A percentile compares a stretch with the other conserved stretches of the same genome.
phyloP scores from a whole-genome alignment of 768 basidiomycete genomes.

The Termitomyces sp. region DNA sequence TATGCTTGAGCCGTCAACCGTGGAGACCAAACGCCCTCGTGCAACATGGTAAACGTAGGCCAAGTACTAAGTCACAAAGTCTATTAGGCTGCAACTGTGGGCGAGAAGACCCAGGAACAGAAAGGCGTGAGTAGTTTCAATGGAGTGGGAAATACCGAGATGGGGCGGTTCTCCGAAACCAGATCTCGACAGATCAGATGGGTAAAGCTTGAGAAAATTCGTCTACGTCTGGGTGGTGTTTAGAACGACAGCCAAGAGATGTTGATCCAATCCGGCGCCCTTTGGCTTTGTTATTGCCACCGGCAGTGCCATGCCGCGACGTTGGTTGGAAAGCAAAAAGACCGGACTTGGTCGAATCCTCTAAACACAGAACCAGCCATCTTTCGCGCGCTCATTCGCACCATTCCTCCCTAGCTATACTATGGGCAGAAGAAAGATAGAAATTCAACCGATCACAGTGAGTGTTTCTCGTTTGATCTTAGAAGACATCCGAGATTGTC shows the following conservation, averaged over 20 bases:
- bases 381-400: conserved; percentile 6
- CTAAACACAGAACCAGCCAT: conserved; percentile 7
- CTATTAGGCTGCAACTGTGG: background rate
- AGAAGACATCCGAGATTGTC: background rate
- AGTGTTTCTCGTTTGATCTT: conserved; percentile 19
- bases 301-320: conserved; percentile 9
- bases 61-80: background rate
- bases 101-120: background rate
- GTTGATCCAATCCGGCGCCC: conserved; percentile 10
- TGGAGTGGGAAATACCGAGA: conserved; percentile 4
- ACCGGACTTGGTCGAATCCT: conserved; percentile 2
- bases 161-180: conserved; percentile 1
- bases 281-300: conserved; percentile 12
- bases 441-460: conserved; percentile 76
- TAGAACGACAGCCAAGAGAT: background rate
- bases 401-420: background rate
- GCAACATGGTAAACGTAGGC: background rate
- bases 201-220: conserved; percentile 8
- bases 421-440: conserved; percentile 75
- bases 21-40: background rate
- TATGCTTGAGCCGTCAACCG: background rate
- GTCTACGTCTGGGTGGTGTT: conserved; percentile 4
- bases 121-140: background rate
- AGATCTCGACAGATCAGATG: conserved; percentile 10
- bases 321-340: conserved; percentile 8